phyloP scores from a whole-genome alignment of 257 asterid species.

The Nicotiana otophora region DNA sequence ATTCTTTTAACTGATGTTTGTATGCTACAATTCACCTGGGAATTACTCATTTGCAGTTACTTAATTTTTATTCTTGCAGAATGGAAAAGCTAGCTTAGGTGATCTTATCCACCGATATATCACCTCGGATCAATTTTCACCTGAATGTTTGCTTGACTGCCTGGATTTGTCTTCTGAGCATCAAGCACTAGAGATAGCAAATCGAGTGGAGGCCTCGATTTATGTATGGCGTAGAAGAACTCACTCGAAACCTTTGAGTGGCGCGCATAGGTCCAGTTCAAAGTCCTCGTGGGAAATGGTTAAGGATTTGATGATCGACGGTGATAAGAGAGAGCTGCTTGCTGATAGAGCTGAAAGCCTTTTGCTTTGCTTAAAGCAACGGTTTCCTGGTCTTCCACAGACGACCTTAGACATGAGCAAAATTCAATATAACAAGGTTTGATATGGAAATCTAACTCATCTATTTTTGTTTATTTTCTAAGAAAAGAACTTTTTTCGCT shows the following conservation, averaged over 20 bases:
- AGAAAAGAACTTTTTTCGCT: background rate
- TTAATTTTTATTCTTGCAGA: constrained; percentile 31
- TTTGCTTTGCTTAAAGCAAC: constrained; percentile 52
- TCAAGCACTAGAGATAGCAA: constrained; percentile 70
- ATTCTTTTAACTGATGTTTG: background rate
- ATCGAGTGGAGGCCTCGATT: constrained; percentile 62
- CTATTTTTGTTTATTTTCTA: background rate
- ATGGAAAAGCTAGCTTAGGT: constrained; percentile 61
- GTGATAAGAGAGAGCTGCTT: constrained; percentile 48
- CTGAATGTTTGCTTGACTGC: constrained; percentile 70
- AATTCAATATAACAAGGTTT: constrained; percentile 74
- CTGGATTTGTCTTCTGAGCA: constrained; percentile 73
- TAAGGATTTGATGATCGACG: constrained; percentile 63
- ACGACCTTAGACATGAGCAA: constrained; percentile 70
- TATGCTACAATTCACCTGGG: background rate
- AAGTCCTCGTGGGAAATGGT: constrained; percentile 79
- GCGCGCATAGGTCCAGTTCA: constrained; percentile 40
- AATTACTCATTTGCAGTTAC: background rate
- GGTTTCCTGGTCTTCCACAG: constrained; percentile 84
- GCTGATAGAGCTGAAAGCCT: constrained; percentile 71
- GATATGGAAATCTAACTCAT: background rate
- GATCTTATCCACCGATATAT: constrained; percentile 61
- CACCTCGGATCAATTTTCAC: constrained; percentile 54
- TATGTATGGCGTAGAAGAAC: constrained; percentile 50
- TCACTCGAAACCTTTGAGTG: constrained; percentile 34